Base-by-base conservation (phyloP, 176 grass and related monocot genomes). In the Oropetium thomaeum region DNA sequence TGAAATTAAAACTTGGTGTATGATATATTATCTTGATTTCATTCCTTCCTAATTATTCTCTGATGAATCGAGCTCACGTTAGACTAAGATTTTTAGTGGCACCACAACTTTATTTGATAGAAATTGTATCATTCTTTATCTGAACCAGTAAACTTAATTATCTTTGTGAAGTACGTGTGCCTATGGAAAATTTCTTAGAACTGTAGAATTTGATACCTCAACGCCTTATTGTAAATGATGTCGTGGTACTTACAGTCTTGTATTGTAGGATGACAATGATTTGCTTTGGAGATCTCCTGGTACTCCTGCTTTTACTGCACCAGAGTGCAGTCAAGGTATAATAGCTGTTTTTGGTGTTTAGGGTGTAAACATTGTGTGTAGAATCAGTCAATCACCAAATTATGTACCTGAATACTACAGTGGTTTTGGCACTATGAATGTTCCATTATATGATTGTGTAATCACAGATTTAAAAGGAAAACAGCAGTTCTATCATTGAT, bases 261-360 rank as follows among this genome's bases (percentile, higher is more conserved):
- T 62, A 73, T 60, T 71, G 82, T 84, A 97, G 94, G 90, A 87
- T 83, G 90, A 92, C 65, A 83, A 98, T 79, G 91, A 94, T 86
- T 71, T 85, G 62, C 72, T 97, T 49, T 68, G 86, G 69, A 93
- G 94, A 65, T 91, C 94, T 49, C 94, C 94, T 5, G 94, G 94
- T 5, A 97, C 91, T 60, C 91, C 90, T 87, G 88, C 91, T 77
- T 97, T 93, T 67, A 92, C 91, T 52, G 95, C 95, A 20, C 95
- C 95, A 10, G 95, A 97, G 64, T 97, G 95, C 62, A 93, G 83
- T 85, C 77, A 91, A 87, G 95, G 94, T 97, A 87, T 32, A 67
- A 8, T 39, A 32, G 10, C 52, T 67, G 9, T 33, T 25, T 78
- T 70, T 65, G 12, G 43, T 30, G 31, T 57, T 60, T 80, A 34